Evolutionary conservation across 2,329 filamentous ascomycete genomes (phyloP), one percentile per base, ranked within the genome.

Genomic region (Cercospora janseana): DNA sequence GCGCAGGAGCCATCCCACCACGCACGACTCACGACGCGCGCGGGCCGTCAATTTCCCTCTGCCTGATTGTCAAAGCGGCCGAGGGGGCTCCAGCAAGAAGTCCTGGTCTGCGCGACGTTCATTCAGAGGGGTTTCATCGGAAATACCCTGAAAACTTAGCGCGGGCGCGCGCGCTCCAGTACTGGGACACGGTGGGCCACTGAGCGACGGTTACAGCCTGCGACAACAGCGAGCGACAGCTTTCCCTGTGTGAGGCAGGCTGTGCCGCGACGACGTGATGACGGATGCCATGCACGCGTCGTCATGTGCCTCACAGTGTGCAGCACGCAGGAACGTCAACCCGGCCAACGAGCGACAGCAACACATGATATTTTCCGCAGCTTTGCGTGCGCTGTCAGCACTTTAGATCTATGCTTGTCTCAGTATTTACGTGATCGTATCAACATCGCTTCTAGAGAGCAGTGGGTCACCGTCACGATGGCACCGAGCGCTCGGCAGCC

Each of bases 351-450:
- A 6, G n/a, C n/a, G n/a, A n/a, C n/a, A n/a, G n/a, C n/a, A n/a
- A n/a, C n/a, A n/a, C n/a, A n/a, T n/a, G 35, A 18, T 13, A 15
- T 40, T 12, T 8, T 9, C 12, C 15, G 21, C 31, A 34, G 15
- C 16, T 23, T 26, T 40, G 35, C 4, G 23, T 23, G 5, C 35
- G 26, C 20, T 12, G 35, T 26, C 23, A 40, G 35, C 35, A 40
- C 35, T 12, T 40, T 40, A 40, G 35, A 40, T 40, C 35, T 26
- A 40, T 40, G 35, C 35, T 40, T 40, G 20, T 24, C 9, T 23
- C 12, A n/a, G n/a, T n/a, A 12, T 31, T n/a, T 12, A 24, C 24
- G 12, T 13, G n/a, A n/a, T n/a, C n/a, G n/a, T n/a, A n/a, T n/a
- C n/a, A n/a, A n/a, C n/a, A n/a, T n/a, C n/a, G n/a, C n/a, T n/a